Conservation (phyloP, 148 eudicot genomes). For the Diospyros lotus region DNA sequence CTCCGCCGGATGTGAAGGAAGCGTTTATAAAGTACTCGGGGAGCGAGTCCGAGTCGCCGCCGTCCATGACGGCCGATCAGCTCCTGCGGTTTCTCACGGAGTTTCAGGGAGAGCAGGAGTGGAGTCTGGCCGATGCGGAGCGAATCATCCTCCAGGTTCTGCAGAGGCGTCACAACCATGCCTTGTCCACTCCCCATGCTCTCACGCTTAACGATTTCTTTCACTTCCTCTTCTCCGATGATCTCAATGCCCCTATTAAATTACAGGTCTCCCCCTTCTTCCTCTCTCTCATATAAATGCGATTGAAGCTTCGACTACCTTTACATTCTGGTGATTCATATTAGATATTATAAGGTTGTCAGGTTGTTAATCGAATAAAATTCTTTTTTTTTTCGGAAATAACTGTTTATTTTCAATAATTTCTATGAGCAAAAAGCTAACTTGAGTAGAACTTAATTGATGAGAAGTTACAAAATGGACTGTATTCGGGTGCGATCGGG, state of each 20-base stretch:
- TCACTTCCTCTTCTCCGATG: constrained; percentile 48
- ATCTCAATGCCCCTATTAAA: constrained; percentile 62
- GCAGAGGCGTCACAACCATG: constrained; percentile 27
- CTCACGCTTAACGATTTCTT: constrained; percentile 71
- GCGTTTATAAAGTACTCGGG: constrained; percentile 45
- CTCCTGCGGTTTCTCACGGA: constrained; percentile 55
- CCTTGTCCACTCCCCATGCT: constrained; percentile 22
- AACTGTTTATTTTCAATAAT: too few relatives aligned
- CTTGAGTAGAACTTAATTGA: too few relatives aligned
- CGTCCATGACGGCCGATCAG: constrained; percentile 44
- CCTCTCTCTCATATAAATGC: not conserved
- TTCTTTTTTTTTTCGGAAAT: too few relatives aligned
- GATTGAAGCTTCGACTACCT: too few relatives aligned
- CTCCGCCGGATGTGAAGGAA: constrained; percentile 67
- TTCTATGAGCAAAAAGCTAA: too few relatives aligned
- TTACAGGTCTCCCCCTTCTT: constrained; percentile 36
- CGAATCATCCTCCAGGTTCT: constrained; percentile 35
- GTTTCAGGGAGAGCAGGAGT: constrained; percentile 44
- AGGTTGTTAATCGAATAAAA: too few relatives aligned
- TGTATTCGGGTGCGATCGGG: too few relatives aligned
- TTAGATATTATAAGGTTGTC: too few relatives aligned
- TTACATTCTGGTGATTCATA: too few relatives aligned
- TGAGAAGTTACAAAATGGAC: too few relatives aligned
- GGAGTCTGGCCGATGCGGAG: constrained; percentile 30
- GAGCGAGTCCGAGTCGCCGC: constrained; percentile 3